A percentile compares a stretch with the other conserved stretches of the same genome.
Evolutionary conservation across 106 monocot genomes (phyloP).

Genomic region (Chionographis japonica): DNA sequence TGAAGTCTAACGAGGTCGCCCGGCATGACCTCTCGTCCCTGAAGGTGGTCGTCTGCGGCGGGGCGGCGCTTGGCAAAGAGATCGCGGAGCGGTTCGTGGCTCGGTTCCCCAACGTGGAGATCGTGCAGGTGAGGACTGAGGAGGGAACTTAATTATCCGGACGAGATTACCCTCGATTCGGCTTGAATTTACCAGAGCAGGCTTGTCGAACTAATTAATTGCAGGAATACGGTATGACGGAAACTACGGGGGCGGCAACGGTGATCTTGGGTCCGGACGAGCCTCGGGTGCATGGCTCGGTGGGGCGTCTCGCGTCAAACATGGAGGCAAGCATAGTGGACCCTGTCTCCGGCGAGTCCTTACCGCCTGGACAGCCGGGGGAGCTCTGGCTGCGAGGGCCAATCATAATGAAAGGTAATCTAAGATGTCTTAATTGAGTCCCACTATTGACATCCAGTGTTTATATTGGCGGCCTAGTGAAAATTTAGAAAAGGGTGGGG

Average conservation of each 20-base stretch:
- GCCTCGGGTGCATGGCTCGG: conserved; percentile 5
- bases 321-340: conserved; percentile 32
- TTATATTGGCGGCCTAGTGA: too few species aligned
- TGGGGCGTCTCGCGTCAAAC: conserved; percentile 15
- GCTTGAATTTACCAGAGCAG: too few species aligned
- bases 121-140: not conserved
- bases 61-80: conserved; percentile 10
- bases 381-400: conserved; percentile 36
- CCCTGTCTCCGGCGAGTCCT: conserved; percentile 7
- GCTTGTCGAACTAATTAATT: not conserved
- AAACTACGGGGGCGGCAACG: conserved; percentile 11
- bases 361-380: conserved; percentile 13
- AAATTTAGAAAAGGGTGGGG: too few species aligned
- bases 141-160: not conserved
- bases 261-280: conserved; percentile 5
- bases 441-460: too few species aligned
- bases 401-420: conserved; percentile 30
- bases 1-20: not conserved
- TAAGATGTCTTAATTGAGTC: too few species aligned
- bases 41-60: conserved; percentile 16
- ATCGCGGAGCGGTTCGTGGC: conserved; percentile 11
- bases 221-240: conserved; percentile 45
- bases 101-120: conserved; percentile 8
- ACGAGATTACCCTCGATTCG: not conserved
- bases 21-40: not conserved